Evolutionary conservation across 345 rosid species (phyloP), one percentile per base, ranked within the genome.

Genomic region (Pistacia vera): DNA sequence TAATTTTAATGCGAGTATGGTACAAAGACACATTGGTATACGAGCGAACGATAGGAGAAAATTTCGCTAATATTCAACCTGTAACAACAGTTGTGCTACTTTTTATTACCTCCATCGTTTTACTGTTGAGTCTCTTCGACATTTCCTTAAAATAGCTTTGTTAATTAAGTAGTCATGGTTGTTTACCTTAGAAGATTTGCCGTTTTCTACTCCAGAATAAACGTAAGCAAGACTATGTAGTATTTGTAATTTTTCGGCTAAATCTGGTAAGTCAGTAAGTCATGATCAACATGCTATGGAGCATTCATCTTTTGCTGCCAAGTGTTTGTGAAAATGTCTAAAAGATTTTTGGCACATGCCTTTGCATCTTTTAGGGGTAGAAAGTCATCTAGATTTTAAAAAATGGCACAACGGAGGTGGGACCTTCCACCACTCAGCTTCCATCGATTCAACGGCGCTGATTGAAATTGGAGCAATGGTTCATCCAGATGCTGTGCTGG

Each of bases 381-480:
- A 79, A 68, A 81, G 66, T 55, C 44, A 28, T 2, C 75, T 3
- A 46, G 89, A 81, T 35, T 91, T 85, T 77, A 71, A 74, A 28
- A 82, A 78, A 70, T 92, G 95, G 91, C 11, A 70, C 61, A 87
- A 90, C 60, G 98, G 97, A 35, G 95, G 89, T 83, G 97, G 95
- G 18, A 68, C 17, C 20, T 82, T 86, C 77, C 97, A 94, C 78
- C 75, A 79, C 55, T 86, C 89, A 30, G 93, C 97, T 62, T 49
- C 76, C 30, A 75, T 92, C 57, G 91, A 87, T 79, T 81, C 91
- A 41, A 83, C 94, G 8, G 94, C 75, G 38, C 52, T 76, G 41
- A 70, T 94, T 51, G 93, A 89, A 77, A 67, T 81, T 33, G 98
- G 94, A 30, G 91, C 93, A 8, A 70, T 92, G 16, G 86, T 89